Conservation (phyloP, 495 filamentous ascomycete genomes). For the Neurospora sp. region DNA sequence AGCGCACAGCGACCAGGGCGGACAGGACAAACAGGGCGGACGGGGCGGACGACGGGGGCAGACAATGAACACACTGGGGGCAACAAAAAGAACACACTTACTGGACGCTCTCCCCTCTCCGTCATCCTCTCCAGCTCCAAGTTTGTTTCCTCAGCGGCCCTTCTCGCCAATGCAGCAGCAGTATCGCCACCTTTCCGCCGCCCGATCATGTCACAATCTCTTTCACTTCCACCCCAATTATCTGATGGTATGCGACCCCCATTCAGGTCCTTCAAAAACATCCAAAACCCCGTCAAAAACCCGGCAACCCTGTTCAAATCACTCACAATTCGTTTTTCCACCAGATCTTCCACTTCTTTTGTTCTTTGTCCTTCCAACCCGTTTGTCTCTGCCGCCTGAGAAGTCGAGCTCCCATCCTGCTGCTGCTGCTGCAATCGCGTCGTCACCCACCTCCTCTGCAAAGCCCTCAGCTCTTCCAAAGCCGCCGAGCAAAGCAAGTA, state of each 20-base stretch:
- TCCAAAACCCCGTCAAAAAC: background rate
- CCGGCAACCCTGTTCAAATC: constrained; percentile 5
- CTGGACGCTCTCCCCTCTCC: background rate
- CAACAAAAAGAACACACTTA: background rate
- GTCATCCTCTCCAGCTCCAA: background rate
- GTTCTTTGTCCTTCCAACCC: too few species aligned
- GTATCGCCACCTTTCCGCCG: background rate
- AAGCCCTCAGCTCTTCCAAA: background rate
- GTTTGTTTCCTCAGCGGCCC: background rate
- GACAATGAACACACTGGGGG: background rate
- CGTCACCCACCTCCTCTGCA: background rate
- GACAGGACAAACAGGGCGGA: background rate
- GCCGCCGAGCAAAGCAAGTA: background rate
- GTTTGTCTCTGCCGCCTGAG: background rate
- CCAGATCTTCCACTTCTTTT: constrained; percentile 9
- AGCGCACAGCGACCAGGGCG: background rate
- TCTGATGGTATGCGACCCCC: background rate
- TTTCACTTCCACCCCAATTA: too few species aligned
- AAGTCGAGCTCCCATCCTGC: background rate
- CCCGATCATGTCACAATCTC: too few species aligned
- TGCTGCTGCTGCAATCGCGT: background rate
- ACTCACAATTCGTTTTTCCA: constrained; percentile 17
- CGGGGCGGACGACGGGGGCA: too few species aligned
- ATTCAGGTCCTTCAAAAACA: constrained; percentile 9
- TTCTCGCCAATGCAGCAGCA: background rate